Percentiles rank a stretch among this genome's conserved stretches.
Evolutionary conservation across 257 asterid species (phyloP).

Genomic region (Gardenia jasminoides): DNA sequence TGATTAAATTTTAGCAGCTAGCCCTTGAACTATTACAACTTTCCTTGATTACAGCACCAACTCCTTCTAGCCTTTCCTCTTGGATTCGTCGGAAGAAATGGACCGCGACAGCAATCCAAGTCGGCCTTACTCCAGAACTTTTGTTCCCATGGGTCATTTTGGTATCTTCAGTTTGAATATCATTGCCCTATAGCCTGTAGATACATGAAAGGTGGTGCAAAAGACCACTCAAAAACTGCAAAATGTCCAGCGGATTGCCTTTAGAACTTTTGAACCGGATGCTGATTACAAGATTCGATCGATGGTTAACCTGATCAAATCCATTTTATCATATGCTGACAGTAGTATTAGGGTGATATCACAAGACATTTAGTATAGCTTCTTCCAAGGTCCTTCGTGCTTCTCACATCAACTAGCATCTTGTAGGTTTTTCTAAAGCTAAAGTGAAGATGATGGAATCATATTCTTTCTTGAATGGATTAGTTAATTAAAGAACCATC

Average conservation of each 20-base stretch:
- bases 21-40: too few relatives aligned
- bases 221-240: not conserved
- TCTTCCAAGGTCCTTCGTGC: not conserved
- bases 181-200: too few relatives aligned
- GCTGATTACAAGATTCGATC: not conserved
- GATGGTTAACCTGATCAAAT: not conserved
- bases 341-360: not conserved
- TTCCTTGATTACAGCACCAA: too few relatives aligned
- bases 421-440: not conserved
- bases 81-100: not conserved
- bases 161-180: too few relatives aligned
- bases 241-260: not conserved
- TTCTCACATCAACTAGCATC: slow-evolving; percentile 11
- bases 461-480: slow-evolving; percentile 4
- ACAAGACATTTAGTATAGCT: slow-evolving; percentile 11
- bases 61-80: not conserved
- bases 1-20: not conserved
- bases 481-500: not conserved
- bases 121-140: not conserved
- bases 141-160: too few relatives aligned
- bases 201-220: not conserved
- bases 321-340: not conserved
- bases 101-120: not conserved
- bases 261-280: too few relatives aligned
- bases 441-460: slow-evolving; percentile 8